Percentiles rank a stretch among this genome's conserved stretches.
These are phyloP conservation scores for Hibiscus tridactylites DNA, from an alignment of 345 rosid genomes.

Conservation along the genomic window DNA sequence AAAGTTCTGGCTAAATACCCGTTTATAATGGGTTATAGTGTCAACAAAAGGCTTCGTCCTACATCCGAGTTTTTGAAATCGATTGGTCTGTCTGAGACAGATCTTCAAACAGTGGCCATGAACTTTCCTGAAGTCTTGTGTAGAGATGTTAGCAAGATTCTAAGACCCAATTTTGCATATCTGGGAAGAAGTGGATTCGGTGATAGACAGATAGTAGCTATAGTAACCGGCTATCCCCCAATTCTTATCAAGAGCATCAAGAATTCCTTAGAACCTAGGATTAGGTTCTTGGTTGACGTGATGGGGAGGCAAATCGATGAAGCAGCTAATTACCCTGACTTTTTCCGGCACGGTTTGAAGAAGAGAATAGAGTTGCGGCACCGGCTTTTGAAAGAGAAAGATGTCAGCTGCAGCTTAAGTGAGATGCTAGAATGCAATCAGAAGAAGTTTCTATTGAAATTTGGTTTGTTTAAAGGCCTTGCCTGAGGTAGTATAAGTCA, in stretches of 20 bases:
- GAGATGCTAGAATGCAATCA: conserved; percentile 68
- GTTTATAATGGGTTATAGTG: conserved; percentile 53
- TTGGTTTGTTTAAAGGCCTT: conserved; percentile 29
- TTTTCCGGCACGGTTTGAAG: conserved; percentile 65
- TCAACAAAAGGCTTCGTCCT: conserved; percentile 22
- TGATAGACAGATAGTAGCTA: conserved; percentile 40
- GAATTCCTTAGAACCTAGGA: conserved; percentile 64
- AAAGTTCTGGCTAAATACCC: conserved; percentile 60
- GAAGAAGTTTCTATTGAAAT: conserved; percentile 49
- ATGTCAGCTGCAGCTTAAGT: conserved; percentile 51
- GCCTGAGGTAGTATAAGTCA: conserved; percentile 20
- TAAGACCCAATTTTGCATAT: conserved; percentile 45
- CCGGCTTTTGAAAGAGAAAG: conserved; percentile 45
- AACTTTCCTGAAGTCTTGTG: conserved; percentile 65
- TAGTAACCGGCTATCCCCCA: conserved; percentile 64
- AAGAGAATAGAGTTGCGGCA: conserved; percentile 52
- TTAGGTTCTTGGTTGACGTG: conserved; percentile 57
- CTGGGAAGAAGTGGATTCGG: conserved; percentile 44
- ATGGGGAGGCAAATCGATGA: conserved; percentile 64
- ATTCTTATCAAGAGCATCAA: conserved; percentile 55
- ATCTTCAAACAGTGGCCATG: conserved; percentile 39
- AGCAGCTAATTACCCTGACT: conserved; percentile 50
- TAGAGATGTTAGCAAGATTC: conserved; percentile 52
- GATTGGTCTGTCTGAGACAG: conserved; percentile 38
- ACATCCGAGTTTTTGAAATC: conserved; percentile 54